phyloP scores from a whole-genome alignment of 1,139 yeast species.

The Arxiozyma heterogenica region DNA sequence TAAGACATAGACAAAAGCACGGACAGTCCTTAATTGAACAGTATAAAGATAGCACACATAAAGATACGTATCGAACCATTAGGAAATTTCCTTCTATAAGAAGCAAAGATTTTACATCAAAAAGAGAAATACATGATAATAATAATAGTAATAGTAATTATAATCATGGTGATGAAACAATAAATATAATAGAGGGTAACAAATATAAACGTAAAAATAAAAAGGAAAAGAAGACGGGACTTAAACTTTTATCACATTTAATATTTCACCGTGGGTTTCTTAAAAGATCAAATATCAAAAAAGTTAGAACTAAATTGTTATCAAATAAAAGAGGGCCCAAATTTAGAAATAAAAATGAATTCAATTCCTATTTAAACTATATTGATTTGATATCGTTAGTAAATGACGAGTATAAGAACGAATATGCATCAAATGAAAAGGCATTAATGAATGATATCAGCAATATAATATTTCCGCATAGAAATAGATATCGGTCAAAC shows the following conservation, averaged over 20 bases:
- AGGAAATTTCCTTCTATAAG: conserved; percentile 9
- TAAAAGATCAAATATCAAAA: conserved; percentile 7
- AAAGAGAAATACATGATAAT: conserved; percentile 10
- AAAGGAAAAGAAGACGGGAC: conserved; percentile 9
- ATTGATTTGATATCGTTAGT: background rate
- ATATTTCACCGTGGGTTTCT: conserved; percentile 27
- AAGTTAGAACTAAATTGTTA: background rate
- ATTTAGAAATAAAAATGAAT: conserved; percentile 1
- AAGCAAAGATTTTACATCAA: conserved; percentile 22
- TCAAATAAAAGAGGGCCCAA: background rate
- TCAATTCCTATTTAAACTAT: conserved; percentile 2
- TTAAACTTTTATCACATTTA: conserved; percentile 3
- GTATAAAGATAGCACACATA: background rate
- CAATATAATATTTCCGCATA: background rate
- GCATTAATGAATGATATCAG: background rate
- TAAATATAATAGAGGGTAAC: no score
- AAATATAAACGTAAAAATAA: background rate
- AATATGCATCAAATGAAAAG: background rate
- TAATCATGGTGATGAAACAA: no score
- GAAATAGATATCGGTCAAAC: background rate
- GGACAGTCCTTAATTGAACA: background rate
- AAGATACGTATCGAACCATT: background rate
- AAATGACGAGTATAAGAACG: background rate
- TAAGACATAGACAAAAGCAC: background rate
- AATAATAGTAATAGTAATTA: no score